Conservation (phyloP, 768 basidiomycete genomes). For the Russula sp. region DNA sequence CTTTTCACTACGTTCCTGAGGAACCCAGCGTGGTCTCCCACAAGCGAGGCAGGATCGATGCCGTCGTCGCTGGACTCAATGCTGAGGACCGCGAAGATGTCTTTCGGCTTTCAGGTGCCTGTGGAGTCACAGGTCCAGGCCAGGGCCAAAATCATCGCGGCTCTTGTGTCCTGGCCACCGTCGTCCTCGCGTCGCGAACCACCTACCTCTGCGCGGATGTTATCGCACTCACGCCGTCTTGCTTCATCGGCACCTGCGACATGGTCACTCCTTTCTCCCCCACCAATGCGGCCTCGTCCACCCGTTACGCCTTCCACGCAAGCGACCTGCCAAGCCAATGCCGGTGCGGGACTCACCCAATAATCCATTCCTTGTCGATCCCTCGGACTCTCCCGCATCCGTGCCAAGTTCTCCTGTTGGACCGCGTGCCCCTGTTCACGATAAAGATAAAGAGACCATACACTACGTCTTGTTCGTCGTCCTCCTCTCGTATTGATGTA, state of each 20-base stretch:
- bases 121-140: constrained; percentile 2
- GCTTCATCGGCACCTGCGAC: constrained; percentile 9
- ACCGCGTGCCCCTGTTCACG: constrained; percentile 14
- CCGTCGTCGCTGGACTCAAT: constrained; percentile 19
- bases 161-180: constrained; percentile 4
- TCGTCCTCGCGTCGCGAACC: constrained; percentile 15
- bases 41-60: constrained; percentile 24
- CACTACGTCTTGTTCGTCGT: constrained; percentile 24
- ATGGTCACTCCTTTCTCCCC: constrained; percentile 23
- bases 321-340: constrained; percentile 10
- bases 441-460: constrained; percentile 8
- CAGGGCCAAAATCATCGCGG: constrained; percentile 15
- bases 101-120: constrained; percentile 19
- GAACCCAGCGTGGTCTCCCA: background rate
- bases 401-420: constrained; percentile 22
- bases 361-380: constrained; percentile 22
- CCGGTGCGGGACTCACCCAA: constrained; percentile 25
- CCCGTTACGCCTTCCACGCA: constrained; percentile 20
- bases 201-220: constrained; percentile 15
- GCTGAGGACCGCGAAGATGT: constrained; percentile 21
- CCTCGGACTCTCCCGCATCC: constrained; percentile 16
- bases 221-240: constrained; percentile 21
- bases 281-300: constrained; percentile 19
- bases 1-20: constrained; percentile 1
- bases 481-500: background rate